Evolutionary conservation across 306 rosid genomes (phyloP), one percentile per base, ranked within the genome.

Genomic region (Argentina anserina): DNA sequence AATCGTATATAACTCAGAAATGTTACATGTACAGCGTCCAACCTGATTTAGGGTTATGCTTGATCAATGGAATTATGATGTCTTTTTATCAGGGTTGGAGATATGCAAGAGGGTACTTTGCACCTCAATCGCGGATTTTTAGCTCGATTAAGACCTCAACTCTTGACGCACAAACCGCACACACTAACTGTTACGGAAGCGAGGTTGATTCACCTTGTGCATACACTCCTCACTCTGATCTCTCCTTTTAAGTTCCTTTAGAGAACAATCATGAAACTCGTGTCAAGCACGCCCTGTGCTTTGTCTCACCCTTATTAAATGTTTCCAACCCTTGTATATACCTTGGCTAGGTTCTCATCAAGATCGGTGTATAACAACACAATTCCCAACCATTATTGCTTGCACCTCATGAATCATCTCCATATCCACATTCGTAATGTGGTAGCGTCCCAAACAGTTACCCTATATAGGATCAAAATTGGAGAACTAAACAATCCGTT

Each of bases 1-100:
- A 47, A 69, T 49, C 62, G 70, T 46, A 73, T 29, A 72, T 69
- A 60, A 18, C 56, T 40, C 40, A 43, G 36, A 34, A 60, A 25
- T 41, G 26, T 37, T 13, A 60, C 56, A 60, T 59, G 65, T 59
- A 59, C 29, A 59, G 65, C n/a, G 11, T 29, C 7, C 37, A 59
- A 29, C 34, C 40, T 59, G n/a, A 59, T 59, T 28, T 31, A 59
- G 21, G 65, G 65, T 59, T 59, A 59, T 59, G 65, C 65, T 59
- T 29, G 39, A 15, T 59, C 15, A 29, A 59, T 59, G 65, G 29
- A 29, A 59, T 29, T 11, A 56, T 11, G 34, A 6, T 29, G n/a
- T 29, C 21, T 5, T 59, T 29, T 17, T 17, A 53, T 53, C 29
- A 52, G 21, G 20, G 20, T 58, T 0, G 34, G 37, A 12, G 36